Conservation (phyloP, 352 stramenopile genomes). For the Pythium grandisporangium region DNA sequence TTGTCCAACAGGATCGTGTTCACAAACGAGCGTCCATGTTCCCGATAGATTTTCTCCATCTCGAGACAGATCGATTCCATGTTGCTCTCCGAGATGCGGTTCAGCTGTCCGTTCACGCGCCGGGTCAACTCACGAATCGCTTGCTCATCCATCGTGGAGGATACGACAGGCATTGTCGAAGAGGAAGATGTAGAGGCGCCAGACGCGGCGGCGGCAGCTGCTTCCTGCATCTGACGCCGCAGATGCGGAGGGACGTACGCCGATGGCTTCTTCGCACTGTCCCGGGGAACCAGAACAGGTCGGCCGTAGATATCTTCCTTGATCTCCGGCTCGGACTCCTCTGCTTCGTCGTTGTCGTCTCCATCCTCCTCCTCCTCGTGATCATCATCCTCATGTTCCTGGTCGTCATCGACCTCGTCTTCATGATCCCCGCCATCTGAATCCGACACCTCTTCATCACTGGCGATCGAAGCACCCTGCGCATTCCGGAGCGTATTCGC, state of each 20-base stretch:
- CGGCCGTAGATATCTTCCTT: conserved; percentile 82
- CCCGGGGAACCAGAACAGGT: conserved; percentile 39
- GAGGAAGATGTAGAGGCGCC: conserved; percentile 5
- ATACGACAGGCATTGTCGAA: conserved; percentile 7
- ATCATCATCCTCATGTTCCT: conserved; percentile 9
- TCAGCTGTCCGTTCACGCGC: conserved; percentile 84
- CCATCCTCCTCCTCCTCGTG: conserved; percentile 5
- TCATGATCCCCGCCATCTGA: conserved; percentile 14
- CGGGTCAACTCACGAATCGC: conserved; percentile 57
- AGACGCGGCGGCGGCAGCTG: conserved; percentile 23
- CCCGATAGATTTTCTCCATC: conserved; percentile 75
- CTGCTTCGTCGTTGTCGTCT: conserved; percentile 1
- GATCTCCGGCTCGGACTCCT: conserved; percentile 13
- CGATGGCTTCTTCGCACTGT: conserved; percentile 30
- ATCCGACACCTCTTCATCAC: conserved; percentile 10
- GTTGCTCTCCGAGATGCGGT: conserved; percentile 88
- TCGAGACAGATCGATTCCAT: conserved; percentile 83
- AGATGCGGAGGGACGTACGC: conserved; percentile 85
- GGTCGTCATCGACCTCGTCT: conserved; percentile 9
- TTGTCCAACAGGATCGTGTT: conserved; percentile 69
- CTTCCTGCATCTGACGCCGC: conserved; percentile 50
- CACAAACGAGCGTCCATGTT: conserved; percentile 56
- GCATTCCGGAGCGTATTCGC: conserved; percentile 54
- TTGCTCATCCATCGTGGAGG: conserved; percentile 67
- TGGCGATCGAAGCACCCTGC: conserved; percentile 9